Evolutionary conservation across 1,284 basidiomycete species (phyloP), one percentile per base, ranked within the genome.

Genomic region (Golubevia sp.): DNA sequence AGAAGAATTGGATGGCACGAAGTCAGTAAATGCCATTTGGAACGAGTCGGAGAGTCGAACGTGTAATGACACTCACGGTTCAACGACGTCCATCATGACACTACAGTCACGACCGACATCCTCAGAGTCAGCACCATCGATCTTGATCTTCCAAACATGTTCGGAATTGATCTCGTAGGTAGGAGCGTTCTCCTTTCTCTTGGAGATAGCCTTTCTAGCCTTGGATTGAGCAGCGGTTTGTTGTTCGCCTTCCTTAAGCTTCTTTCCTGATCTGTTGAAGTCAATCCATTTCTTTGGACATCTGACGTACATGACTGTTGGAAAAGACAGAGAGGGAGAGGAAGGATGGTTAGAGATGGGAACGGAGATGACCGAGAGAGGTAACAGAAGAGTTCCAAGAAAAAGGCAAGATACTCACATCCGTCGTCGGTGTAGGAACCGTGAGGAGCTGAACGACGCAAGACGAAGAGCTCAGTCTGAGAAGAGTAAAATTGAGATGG

Each of bases 221-320:
- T 73, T 66, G n/a, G 15, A 49, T 2, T 54, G 55, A 8, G 27
- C 49, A 21, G 11, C 50, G 50, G 66, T 65, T 20, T 67, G 71
- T 20, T 74, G 73, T 20, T 65, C 66, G 23, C 63, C 27, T 53
- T 53, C 51, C 27, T 44, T 44, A 8, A 44, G 18, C 38, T 27
- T 50, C 4, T 67, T 69, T 62, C 67, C 69, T 44, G 67, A 72
- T 52, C 75, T 73, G 61, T 63, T 67, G 63, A 77, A 77, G 71
- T 77, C 74, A 59, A 79, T 77, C 58, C 75, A 44, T 70, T 77
- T 77, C 66, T 76, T 75, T 26, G 76, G 76, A 48, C 77, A 61
- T 56, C 73, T 64, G 61, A 79, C 59, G 68, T 79, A 79, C 67
- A 79, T 68, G 71, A 68, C 64, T 66, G 54, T 53, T 15, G 34